Conservation (phyloP, 495 filamentous ascomycete genomes). For the Aspergillus wentii region DNA sequence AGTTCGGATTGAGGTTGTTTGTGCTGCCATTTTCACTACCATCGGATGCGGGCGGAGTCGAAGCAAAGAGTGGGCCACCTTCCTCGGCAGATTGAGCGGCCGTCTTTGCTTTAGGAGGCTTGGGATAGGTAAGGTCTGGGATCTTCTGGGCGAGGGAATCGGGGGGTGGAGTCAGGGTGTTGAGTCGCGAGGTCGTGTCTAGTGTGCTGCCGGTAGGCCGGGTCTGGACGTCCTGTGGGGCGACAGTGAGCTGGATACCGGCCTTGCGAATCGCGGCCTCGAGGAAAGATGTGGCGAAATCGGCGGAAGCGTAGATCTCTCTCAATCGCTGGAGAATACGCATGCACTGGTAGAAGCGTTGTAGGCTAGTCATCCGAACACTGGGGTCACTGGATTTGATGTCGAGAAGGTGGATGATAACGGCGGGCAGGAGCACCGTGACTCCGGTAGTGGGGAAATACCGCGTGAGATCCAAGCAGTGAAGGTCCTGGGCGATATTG, state of each 20-base stretch:
- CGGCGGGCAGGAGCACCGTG: slow-evolving; percentile 81
- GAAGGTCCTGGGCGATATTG: slow-evolving; percentile 67
- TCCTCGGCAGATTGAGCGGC: slow-evolving; percentile 15
- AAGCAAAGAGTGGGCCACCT: slow-evolving; percentile 23
- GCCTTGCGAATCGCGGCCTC: slow-evolving; percentile 81
- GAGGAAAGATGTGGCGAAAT: slow-evolving; percentile 80
- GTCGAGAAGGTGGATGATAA: slow-evolving; percentile 86
- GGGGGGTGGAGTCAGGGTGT: slow-evolving; percentile 38
- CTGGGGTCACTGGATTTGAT: slow-evolving; percentile 73
- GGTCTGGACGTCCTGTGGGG: slow-evolving; percentile 35
- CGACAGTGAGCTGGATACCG: slow-evolving; percentile 50
- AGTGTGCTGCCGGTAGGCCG: slow-evolving; percentile 13
- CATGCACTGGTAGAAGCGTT: slow-evolving; percentile 83
- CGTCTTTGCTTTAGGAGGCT: slow-evolving; percentile 11
- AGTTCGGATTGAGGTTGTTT: slow-evolving; percentile 36
- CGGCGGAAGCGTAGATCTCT: slow-evolving; percentile 81
- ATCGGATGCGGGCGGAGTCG: slow-evolving; percentile 40
- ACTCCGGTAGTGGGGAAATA: slow-evolving; percentile 85
- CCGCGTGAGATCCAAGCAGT: slow-evolving; percentile 60
- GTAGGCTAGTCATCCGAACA: slow-evolving; percentile 60
- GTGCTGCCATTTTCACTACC: slow-evolving; percentile 43
- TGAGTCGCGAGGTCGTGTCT: slow-evolving; percentile 21
- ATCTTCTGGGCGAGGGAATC: slow-evolving; percentile 42
- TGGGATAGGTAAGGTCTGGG: slow-evolving; percentile 39
- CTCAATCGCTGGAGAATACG: slow-evolving; percentile 73